Percentiles rank a stretch among this genome's conserved stretches.
These are phyloP conservation scores for Roridomyces roridus DNA, from an alignment of 768 basidiomycete species.

Conservation along the genomic window DNA sequence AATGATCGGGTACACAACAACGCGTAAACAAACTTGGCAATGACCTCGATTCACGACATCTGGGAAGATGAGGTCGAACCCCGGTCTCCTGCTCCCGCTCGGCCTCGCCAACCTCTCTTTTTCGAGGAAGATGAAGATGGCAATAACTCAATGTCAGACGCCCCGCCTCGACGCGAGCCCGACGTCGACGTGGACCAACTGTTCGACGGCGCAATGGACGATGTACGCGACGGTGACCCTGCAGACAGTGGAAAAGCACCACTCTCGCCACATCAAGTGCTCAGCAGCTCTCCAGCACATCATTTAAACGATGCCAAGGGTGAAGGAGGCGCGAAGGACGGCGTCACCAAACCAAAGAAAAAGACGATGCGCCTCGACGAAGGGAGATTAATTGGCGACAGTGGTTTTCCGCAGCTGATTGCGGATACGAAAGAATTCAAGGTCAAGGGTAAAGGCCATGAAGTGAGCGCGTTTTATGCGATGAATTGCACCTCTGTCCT, in stretches of 20 bases:
- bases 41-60: conserved; percentile 57
- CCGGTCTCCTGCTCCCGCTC: conserved; percentile 21
- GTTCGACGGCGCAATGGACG: conserved; percentile 44
- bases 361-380: conserved; percentile 74
- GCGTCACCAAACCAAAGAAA: conserved; percentile 53
- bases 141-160: conserved; percentile 31
- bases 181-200: conserved; percentile 55
- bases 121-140: conserved; percentile 58
- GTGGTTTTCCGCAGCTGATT: conserved; percentile 83
- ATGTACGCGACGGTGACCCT: conserved; percentile 33
- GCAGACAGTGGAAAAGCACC: conserved; percentile 37
- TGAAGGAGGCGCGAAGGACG: conserved; percentile 23
- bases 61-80: conserved; percentile 60
- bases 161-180: conserved; percentile 42
- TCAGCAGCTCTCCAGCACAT: conserved; percentile 56
- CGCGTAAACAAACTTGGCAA: conserved; percentile 21
- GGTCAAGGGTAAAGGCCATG: conserved; percentile 89
- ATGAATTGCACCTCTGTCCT: neutral
- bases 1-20: conserved; percentile 15
- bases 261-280: conserved; percentile 51
- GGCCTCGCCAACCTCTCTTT: conserved; percentile 49
- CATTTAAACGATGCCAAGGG: conserved; percentile 33
- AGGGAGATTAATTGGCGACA: conserved; percentile 68
- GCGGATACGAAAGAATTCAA: conserved; percentile 80
- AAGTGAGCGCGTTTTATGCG: conserved; percentile 55